A percentile compares a stretch with the other conserved stretches of the same genome.
phyloP scores from a whole-genome alignment of 345 rosid genomes.

The Eucalyptus cloeziana region DNA sequence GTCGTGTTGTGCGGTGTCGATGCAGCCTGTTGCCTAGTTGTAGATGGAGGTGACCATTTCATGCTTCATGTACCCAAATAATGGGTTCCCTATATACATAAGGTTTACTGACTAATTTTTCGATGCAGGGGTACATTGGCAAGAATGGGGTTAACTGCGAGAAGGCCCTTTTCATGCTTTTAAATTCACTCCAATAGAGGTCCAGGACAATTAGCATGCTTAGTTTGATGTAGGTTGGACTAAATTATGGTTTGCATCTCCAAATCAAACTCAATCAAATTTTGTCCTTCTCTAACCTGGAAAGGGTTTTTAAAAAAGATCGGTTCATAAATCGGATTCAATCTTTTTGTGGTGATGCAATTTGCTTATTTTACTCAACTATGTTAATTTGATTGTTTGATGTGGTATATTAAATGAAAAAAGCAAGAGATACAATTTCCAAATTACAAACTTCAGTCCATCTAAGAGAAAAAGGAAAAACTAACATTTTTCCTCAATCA shows the following conservation, averaged over 20 bases:
- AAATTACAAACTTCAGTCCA: neutral
- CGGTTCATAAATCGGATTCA: neutral
- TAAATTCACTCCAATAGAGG: neutral
- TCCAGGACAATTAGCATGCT: neutral
- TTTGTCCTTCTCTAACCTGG: neutral
- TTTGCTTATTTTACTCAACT: neutral
- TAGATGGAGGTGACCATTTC: neutral
- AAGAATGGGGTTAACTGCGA: neutral
- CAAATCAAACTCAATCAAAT: neutral
- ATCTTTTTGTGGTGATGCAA: neutral
- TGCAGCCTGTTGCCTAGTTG: neutral
- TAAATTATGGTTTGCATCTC: neutral
- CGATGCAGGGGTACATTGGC: neutral
- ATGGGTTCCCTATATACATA: no score
- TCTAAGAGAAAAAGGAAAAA: neutral
- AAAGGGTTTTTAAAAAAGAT: neutral
- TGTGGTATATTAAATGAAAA: neutral
- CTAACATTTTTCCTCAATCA: neutral
- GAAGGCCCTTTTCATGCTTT: neutral
- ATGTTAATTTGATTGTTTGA: neutral
- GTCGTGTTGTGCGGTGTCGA: neutral
- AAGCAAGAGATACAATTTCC: neutral
- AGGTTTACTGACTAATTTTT: neutral
- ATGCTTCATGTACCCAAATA: no score
- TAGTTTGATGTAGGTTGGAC: neutral